Base-by-base conservation (phyloP, 768 basidiomycete species). In the Pleurotus sapidus region DNA sequence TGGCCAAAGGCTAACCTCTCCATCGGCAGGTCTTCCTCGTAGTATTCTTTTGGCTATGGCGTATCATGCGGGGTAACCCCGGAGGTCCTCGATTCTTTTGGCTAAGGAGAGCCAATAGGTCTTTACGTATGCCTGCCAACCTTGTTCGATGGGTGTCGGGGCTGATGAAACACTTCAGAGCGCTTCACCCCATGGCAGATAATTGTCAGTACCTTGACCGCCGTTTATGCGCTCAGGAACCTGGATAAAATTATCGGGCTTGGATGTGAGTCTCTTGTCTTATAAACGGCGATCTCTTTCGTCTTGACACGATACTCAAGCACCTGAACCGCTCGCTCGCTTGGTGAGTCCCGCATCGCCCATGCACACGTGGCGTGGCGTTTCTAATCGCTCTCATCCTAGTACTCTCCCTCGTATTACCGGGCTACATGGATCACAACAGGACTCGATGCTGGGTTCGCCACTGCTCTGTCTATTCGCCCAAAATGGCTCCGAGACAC, bases 101-200 rank as follows among this genome's bases (percentile, higher is more conserved):
- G 82, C 66, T 93, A 0, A 79, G 82, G 46, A 72, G 71, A 38
- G 61, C 80, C 17, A 93, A 91, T 65, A 80, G 77, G 63, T 65
- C 67, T 8, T 74, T 93, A 9, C 74, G 89, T 92, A 67, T 57
- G 86, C 70, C 17, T 27, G 8, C 18, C 46, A 9, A 49, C 23
- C 48, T 54, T 57, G 58, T 23, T 46, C 17, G 12, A 15, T 15
- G 50, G 18, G 34, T 46, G 23, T n/a, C n/a, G 24, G 11, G 12
- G 27, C 49, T 56, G 39, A 40, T 47, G 39, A 38, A 38, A 49
- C 18, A 38, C 62, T 59, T 43, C 67, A 93, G 88, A 80, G 66
- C 84, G 85, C 18, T 96, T 93, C 75, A 89, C 95, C 0, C 97
- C 97, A n/a, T 99, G 94, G 89, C 95, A 99, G 67, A 80, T 98